These are phyloP conservation scores for Paramecium primaurelia DNA, from an alignment of 73 alveolate genomes.

Conservation along the genomic window DNA sequence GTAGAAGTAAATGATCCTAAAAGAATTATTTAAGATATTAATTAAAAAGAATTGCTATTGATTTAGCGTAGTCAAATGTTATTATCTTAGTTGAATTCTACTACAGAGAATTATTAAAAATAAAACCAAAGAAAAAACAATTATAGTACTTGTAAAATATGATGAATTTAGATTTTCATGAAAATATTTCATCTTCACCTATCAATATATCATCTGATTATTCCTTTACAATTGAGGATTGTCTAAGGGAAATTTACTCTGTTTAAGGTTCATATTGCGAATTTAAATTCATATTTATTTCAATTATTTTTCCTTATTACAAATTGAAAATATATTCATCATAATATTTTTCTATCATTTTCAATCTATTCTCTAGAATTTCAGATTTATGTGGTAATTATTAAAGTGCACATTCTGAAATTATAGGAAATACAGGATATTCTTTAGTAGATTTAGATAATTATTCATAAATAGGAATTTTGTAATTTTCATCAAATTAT, in stretches of 20 bases:
- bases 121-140: background rate
- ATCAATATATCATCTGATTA: background rate
- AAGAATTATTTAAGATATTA: background rate
- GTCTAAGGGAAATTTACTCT: background rate
- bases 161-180: background rate
- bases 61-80: background rate
- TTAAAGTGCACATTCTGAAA: background rate
- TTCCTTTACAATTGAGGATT: background rate
- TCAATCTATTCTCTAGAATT: background rate
- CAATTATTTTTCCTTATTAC: background rate
- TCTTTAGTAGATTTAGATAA: background rate
- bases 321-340: background rate
- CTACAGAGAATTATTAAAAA: background rate
- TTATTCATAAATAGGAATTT: background rate
- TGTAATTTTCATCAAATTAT: background rate
- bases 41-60: background rate
- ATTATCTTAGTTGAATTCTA: background rate
- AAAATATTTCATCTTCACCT: slow-evolving; percentile 39
- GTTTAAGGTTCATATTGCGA: background rate
- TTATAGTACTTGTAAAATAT: background rate
- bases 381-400: background rate
- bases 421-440: background rate
- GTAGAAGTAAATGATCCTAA: background rate
- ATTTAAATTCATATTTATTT: background rate
- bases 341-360: background rate